Conservation (phyloP, 2,329 filamentous ascomycete species). For the Verruconis gallopava region DNA sequence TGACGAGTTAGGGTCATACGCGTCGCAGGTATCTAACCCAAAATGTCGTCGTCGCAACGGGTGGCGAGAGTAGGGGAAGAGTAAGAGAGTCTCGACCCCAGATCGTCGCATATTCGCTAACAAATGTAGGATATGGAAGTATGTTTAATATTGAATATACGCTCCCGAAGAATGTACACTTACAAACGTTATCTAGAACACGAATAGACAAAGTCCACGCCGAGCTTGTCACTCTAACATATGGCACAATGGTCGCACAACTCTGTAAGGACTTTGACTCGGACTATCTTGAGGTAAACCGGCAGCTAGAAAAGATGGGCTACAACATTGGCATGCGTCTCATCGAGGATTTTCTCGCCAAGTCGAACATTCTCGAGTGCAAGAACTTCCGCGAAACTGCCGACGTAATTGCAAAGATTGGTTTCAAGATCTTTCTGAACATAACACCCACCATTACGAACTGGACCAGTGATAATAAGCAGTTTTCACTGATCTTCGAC, state of each 20-base stretch:
- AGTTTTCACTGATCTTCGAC: slow-evolving; percentile 91
- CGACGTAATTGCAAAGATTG: slow-evolving; percentile 92
- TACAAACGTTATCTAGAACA: slow-evolving; percentile 46
- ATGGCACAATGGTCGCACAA: slow-evolving; percentile 93
- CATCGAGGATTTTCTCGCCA: slow-evolving; percentile 95
- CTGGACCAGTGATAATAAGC: slow-evolving; percentile 92
- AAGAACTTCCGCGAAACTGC: slow-evolving; percentile 90
- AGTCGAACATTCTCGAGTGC: slow-evolving; percentile 71
- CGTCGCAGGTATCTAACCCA: no score
- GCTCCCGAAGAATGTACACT: background rate
- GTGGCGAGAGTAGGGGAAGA: slow-evolving; percentile 61
- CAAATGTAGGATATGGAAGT: slow-evolving; percentile 93
- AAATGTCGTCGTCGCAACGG: slow-evolving; percentile 45
- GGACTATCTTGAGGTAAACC: slow-evolving; percentile 92
- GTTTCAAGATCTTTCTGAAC: slow-evolving; percentile 98
- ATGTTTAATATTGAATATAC: slow-evolving; percentile 39
- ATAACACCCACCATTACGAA: slow-evolving; percentile 87
- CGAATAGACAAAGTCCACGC: slow-evolving; percentile 96
- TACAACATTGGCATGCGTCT: slow-evolving; percentile 94
- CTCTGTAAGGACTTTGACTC: slow-evolving; percentile 92
- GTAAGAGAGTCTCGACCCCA: no score
- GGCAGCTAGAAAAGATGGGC: slow-evolving; percentile 96
- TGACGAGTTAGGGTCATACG: no score
- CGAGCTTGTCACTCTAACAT: slow-evolving; percentile 91
- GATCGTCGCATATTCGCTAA: no score